phyloP scores from a whole-genome alignment of 2,329 filamentous ascomycete genomes.

The Aplosporella prunicola region DNA sequence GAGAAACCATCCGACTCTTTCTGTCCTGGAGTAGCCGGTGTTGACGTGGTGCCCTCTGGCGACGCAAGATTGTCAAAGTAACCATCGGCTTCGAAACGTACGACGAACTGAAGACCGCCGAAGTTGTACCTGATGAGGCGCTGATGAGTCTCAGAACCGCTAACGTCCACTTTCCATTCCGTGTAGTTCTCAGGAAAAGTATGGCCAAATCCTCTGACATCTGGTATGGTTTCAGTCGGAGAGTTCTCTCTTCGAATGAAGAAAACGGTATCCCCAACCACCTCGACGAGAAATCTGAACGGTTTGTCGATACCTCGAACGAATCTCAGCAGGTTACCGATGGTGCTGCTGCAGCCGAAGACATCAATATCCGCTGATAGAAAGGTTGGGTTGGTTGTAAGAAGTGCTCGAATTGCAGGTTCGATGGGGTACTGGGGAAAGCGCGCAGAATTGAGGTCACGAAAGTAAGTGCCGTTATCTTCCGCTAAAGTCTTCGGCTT shows the following conservation, averaged over 20 bases:
- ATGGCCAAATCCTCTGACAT: slow-evolving; percentile 54
- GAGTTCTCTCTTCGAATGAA: slow-evolving; percentile 54
- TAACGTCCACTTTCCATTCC: slow-evolving; percentile 48
- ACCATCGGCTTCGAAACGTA: slow-evolving; percentile 52
- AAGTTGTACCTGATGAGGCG: slow-evolving; percentile 51
- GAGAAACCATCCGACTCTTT: slow-evolving; percentile 7
- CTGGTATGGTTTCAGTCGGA: slow-evolving; percentile 46
- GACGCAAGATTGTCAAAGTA: slow-evolving; percentile 33
- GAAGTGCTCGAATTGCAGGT: slow-evolving; percentile 37
- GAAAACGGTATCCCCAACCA: slow-evolving; percentile 50
- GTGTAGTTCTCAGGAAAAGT: slow-evolving; percentile 59
- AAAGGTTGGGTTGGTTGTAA: slow-evolving; percentile 31
- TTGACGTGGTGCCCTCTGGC: background rate
- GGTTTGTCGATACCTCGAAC: slow-evolving; percentile 33
- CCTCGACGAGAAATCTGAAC: slow-evolving; percentile 52
- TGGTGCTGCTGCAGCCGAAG: slow-evolving; percentile 50
- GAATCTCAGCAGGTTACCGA: slow-evolving; percentile 54
- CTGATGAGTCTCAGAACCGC: slow-evolving; percentile 52
- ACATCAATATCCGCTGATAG: slow-evolving; percentile 39
- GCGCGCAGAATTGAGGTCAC: slow-evolving; percentile 45
- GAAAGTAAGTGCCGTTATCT: slow-evolving; percentile 43
- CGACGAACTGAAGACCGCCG: slow-evolving; percentile 40
- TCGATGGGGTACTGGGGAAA: slow-evolving; percentile 44
- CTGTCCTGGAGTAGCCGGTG: background rate
- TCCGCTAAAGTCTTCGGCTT: slow-evolving; percentile 26